These are phyloP conservation scores for Pichia cactophila DNA, from an alignment of 1,139 yeast species.

Conservation along the genomic window DNA sequence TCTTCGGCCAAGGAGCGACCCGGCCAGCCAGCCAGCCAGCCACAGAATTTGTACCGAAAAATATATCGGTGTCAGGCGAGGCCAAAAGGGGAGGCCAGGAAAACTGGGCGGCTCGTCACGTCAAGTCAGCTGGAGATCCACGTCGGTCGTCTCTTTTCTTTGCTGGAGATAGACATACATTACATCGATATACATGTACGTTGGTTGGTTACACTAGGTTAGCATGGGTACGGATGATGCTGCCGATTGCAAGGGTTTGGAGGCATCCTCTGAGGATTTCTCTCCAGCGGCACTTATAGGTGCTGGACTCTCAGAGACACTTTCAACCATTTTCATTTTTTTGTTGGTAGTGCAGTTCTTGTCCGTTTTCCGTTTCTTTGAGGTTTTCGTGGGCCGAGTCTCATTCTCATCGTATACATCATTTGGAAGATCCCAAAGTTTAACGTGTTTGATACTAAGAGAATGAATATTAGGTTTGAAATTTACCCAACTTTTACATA, in stretches of 20 bases:
- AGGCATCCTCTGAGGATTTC: not conserved
- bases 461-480: conserved; percentile 57
- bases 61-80: too few relatives aligned
- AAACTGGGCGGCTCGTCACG: too few relatives aligned
- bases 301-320: conserved; percentile 1
- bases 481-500: conserved; percentile 67
- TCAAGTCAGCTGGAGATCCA: too few relatives aligned
- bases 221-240: not conserved
- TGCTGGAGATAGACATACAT: too few relatives aligned
- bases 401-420: conserved; percentile 82
- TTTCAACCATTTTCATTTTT: conserved; percentile 20
- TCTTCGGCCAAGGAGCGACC: not conserved
- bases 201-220: not conserved
- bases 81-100: too few relatives aligned
- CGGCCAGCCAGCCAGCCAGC: not conserved
- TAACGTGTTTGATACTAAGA: conserved; percentile 67
- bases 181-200: too few relatives aligned
- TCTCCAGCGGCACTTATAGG: not conserved
- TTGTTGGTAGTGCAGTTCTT: conserved; percentile 21
- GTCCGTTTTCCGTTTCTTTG: conserved; percentile 37
- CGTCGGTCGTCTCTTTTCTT: too few relatives aligned
- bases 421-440: conserved; percentile 72
- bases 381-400: conserved; percentile 44
- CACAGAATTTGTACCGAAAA: too few relatives aligned
- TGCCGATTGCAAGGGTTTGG: not conserved